These are phyloP conservation scores for Pythium coloratum DNA, from an alignment of 352 stramenopile genomes.

Conservation along the genomic window DNA sequence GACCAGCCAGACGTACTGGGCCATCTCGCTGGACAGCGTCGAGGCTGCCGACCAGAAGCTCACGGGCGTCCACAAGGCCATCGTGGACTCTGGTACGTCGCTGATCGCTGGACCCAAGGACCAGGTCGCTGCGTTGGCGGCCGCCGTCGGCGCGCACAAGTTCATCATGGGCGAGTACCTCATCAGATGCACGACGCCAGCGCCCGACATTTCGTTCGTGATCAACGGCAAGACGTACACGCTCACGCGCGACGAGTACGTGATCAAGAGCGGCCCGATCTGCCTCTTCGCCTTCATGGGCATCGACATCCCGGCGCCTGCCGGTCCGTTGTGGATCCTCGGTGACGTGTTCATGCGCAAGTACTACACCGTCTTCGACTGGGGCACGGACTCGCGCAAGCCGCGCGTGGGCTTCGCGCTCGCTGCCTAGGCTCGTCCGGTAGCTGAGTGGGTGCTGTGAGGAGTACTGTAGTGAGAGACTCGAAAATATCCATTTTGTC, in stretches of 20 bases:
- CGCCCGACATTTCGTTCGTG: conserved; percentile 92
- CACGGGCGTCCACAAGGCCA: conserved; percentile 69
- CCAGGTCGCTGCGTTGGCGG: conserved; percentile 87
- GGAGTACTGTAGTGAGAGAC: neutral
- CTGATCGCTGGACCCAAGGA: conserved; percentile 92
- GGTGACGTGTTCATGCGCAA: conserved; percentile 96
- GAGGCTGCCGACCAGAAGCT: conserved; percentile 60
- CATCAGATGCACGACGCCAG: conserved; percentile 90
- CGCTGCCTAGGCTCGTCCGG: conserved; percentile 40
- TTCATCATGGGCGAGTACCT: conserved; percentile 95
- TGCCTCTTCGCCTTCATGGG: conserved; percentile 97
- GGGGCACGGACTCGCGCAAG: conserved; percentile 66
- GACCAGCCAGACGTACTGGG: conserved; percentile 70
- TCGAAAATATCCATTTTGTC: neutral
- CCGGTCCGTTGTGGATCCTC: conserved; percentile 83
- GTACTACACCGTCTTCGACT: conserved; percentile 95
- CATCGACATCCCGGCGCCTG: conserved; percentile 90
- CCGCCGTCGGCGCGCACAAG: conserved; percentile 84
- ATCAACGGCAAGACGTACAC: conserved; percentile 92
- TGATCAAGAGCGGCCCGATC: conserved; percentile 88
- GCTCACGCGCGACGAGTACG: conserved; percentile 92
- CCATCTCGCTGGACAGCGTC: conserved; percentile 70
- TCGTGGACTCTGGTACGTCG: conserved; percentile 96
- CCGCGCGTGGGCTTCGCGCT: conserved; percentile 86
- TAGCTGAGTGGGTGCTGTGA: neutral